Evolutionary conservation across 306 rosid genomes (phyloP).

Genomic region (Sesbania bispinosa): DNA sequence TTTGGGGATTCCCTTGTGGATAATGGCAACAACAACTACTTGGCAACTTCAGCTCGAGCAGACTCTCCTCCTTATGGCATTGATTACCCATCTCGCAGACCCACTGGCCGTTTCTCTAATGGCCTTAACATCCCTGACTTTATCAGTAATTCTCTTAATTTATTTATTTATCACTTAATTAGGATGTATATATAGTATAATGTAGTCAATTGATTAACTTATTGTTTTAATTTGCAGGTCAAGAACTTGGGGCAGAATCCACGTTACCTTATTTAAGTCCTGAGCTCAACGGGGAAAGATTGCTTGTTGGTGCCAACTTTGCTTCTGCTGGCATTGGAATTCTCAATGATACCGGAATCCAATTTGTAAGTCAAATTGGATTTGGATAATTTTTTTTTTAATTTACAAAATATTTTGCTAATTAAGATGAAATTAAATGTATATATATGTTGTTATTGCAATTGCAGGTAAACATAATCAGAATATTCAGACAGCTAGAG

Average conservation of each 20-base stretch:
- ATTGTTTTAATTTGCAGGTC: slow-evolving; percentile 37
- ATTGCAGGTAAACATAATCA: slow-evolving; percentile 60
- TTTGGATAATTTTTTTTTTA: too few relatives aligned
- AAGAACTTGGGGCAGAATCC: slow-evolving; percentile 54
- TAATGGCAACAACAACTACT: slow-evolving; percentile 69
- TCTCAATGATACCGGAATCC: slow-evolving; percentile 86
- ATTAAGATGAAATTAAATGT: too few relatives aligned
- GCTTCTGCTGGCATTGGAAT: slow-evolving; percentile 96
- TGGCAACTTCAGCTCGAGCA: slow-evolving; percentile 73
- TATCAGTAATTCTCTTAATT: too few relatives aligned
- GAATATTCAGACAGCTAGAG: slow-evolving; percentile 55
- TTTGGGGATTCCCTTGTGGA: slow-evolving; percentile 85
- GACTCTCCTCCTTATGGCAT: slow-evolving; percentile 73
- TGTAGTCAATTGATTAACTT: neutral
- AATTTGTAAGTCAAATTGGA: slow-evolving; percentile 48
- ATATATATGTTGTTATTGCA: neutral
- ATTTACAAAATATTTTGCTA: too few relatives aligned
- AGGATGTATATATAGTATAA: neutral
- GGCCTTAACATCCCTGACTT: slow-evolving; percentile 80
- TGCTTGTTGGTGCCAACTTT: slow-evolving; percentile 86
- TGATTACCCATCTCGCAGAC: slow-evolving; percentile 56
- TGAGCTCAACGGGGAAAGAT: slow-evolving; percentile 44
- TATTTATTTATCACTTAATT: too few relatives aligned
- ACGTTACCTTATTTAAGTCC: slow-evolving; percentile 73
- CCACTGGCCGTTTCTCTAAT: slow-evolving; percentile 89